Evolutionary conservation across 345 rosid genomes (phyloP), one percentile per base, ranked within the genome.

Genomic region (Balakata baccata): DNA sequence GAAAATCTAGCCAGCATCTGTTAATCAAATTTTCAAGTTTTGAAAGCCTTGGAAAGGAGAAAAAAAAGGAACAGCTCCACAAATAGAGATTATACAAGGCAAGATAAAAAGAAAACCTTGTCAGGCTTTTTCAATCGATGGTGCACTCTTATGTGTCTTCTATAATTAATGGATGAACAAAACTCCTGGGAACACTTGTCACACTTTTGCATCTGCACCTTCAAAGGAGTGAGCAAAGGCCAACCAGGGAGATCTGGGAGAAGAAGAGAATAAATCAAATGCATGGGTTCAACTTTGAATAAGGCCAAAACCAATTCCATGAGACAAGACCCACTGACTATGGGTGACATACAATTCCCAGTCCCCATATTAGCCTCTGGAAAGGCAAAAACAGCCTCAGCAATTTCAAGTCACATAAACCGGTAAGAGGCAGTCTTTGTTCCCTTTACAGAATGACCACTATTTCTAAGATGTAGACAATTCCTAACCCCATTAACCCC

Each of bases 201-300:
- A 77, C 99, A 96, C 84, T 91, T 96, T 77, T 90, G 93, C 92
- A 93, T 85, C 74, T 87, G 96, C 83, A 88, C 82, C 91, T 95
- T 92, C 84, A 86, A 66, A 79, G 97, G 93, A 81, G 95, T 79
- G 74, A 91, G 89, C 85, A 93, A 83, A 34, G 99, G 97, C 98
- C 98, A 91, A 52, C 98, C 94, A 54, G 96, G 81, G 54, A 85
- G 66, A 73, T 87, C 97, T 87, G 88, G 69, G 45, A 75, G 38
- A 84, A 70, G 8, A 6, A 72, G 20, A 69, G 67, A 74, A 65
- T 41, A 71, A 69, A 81, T 73, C 58, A 79, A 79, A 11, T 50
- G 37, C 49, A 68, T 25, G 46, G 62, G 45, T 56, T 20, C 78
- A 68, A 66, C 68, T 57, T 45, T 38, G 46, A 39, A 58, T 23